A percentile compares a stretch with the other conserved stretches of the same genome.
These are phyloP conservation scores for Calonectria hawksworthii DNA, from an alignment of 2,329 filamentous ascomycete species.

Conservation along the genomic window DNA sequence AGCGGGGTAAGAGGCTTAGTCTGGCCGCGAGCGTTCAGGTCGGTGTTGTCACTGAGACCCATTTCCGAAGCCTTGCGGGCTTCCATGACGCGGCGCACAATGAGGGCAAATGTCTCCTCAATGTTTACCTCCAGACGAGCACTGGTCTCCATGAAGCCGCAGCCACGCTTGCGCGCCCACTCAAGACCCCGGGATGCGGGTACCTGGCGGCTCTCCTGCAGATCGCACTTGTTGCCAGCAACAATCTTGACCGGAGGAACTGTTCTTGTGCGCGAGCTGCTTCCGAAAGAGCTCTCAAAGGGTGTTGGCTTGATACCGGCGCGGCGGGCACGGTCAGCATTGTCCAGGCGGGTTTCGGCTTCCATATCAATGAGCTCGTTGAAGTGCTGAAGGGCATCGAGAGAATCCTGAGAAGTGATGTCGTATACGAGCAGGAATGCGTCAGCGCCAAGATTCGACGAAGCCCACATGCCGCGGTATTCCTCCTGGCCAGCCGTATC, in stretches of 20 bases:
- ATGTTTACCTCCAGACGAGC: constrained; percentile 89
- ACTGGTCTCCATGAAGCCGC: constrained; percentile 92
- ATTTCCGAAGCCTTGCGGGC: constrained; percentile 64
- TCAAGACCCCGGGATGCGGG: constrained; percentile 79
- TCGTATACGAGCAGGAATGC: constrained; percentile 91
- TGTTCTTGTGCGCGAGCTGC: constrained; percentile 60
- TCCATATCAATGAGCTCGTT: constrained; percentile 89
- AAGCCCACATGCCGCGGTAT: constrained; percentile 89
- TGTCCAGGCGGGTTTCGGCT: constrained; percentile 76
- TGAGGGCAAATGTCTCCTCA: constrained; percentile 86
- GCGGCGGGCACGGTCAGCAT: constrained; percentile 66
- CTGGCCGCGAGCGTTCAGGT: constrained; percentile 65
- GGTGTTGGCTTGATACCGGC: constrained; percentile 54
- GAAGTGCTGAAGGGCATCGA: constrained; percentile 82
- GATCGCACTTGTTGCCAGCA: constrained; percentile 88
- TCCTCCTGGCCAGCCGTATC: constrained; percentile 93
- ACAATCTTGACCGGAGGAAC: constrained; percentile 85
- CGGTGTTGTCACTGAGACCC: constrained; percentile 58
- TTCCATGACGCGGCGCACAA: constrained; percentile 74
- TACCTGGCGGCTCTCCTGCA: constrained; percentile 78
- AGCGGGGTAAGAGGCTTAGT: constrained; percentile 71
- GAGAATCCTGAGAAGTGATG: constrained; percentile 78
- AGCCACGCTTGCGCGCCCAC: constrained; percentile 80
- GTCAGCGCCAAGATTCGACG: constrained; percentile 82
- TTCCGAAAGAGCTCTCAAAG: constrained; percentile 46